These are phyloP conservation scores for Anthracocystis panici-leucophaei DNA, from an alignment of 1,284 basidiomycete genomes.

Conservation along the genomic window DNA sequence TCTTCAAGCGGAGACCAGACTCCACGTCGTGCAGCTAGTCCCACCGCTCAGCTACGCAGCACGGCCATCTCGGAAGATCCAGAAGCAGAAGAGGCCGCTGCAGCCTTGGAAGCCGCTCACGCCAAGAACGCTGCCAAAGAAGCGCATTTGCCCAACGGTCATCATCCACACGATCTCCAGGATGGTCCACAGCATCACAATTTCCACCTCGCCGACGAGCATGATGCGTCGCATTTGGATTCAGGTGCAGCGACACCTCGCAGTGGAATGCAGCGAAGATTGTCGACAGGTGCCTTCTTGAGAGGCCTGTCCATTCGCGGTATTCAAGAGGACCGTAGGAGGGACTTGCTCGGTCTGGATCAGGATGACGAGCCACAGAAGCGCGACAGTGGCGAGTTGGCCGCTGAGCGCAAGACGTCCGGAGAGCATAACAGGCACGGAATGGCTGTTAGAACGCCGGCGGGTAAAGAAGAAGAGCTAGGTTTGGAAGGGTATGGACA, in stretches of 20 bases:
- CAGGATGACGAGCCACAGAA: constrained; percentile 16
- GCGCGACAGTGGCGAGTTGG: constrained; percentile 10
- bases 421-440: constrained; percentile 34
- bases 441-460: constrained; percentile 32
- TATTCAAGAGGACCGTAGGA: constrained; percentile 57
- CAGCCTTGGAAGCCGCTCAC: constrained; percentile 40
- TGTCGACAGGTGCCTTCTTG: constrained; percentile 62
- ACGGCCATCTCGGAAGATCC: constrained; percentile 36
- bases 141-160: constrained; percentile 23
- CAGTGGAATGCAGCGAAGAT: constrained; percentile 42
- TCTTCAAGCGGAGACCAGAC: constrained; percentile 26
- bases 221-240: constrained; percentile 31
- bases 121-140: constrained; percentile 25
- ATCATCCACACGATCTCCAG: constrained; percentile 43
- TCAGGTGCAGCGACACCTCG: constrained; percentile 36
- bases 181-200: constrained; percentile 49
- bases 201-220: constrained; percentile 49
- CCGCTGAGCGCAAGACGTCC: constrained; percentile 11
- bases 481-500: constrained; percentile 48
- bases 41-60: constrained; percentile 19
- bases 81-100: constrained; percentile 36
- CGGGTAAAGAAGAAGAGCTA: constrained; percentile 43
- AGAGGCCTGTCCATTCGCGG: constrained; percentile 36
- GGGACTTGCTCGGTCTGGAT: constrained; percentile 50
- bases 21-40: constrained; percentile 30